A percentile compares a stretch with the other conserved stretches of the same genome.
Conservation (phyloP, 1,139 yeast genomes). For the Magnusiomyces tetraspermus region DNA sequence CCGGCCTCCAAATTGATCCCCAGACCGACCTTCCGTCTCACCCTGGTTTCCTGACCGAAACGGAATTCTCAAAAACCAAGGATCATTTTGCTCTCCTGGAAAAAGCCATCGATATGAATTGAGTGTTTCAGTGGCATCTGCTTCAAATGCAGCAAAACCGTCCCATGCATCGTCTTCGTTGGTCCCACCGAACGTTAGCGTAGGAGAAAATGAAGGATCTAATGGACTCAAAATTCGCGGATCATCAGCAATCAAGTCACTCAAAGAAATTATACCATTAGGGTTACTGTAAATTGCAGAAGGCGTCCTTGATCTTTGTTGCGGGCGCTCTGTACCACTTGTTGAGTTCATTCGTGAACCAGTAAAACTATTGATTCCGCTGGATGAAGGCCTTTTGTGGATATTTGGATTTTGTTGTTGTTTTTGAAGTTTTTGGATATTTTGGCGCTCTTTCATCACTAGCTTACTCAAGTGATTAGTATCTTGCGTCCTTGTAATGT, state of each 20-base stretch:
- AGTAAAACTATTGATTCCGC: no score
- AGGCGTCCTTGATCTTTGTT: background rate
- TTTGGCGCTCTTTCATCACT: background rate
- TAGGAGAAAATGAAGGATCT: no score
- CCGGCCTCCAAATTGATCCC: no score
- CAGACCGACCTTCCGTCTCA: no score
- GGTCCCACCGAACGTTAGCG: background rate
- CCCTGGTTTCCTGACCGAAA: conserved; percentile 17
- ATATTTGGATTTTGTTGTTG: background rate
- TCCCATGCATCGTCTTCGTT: background rate
- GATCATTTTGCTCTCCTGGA: conserved; percentile 4
- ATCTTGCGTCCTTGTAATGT: background rate
- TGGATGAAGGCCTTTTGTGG: background rate
- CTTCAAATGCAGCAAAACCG: background rate
- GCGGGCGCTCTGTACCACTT: background rate
- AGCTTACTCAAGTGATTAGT: background rate
- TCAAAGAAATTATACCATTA: background rate
- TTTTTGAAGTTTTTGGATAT: background rate
- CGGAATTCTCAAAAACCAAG: conserved; percentile 11
- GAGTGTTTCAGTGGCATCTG: background rate
- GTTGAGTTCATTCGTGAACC: background rate
- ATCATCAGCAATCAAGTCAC: conserved; percentile 1
- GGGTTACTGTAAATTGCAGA: background rate
- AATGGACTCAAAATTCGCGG: background rate
- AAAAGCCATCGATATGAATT: background rate